Evolutionary conservation across 768 basidiomycete species (phyloP), one percentile per base, ranked within the genome.

Genomic region (Hemileccinum impolitum): DNA sequence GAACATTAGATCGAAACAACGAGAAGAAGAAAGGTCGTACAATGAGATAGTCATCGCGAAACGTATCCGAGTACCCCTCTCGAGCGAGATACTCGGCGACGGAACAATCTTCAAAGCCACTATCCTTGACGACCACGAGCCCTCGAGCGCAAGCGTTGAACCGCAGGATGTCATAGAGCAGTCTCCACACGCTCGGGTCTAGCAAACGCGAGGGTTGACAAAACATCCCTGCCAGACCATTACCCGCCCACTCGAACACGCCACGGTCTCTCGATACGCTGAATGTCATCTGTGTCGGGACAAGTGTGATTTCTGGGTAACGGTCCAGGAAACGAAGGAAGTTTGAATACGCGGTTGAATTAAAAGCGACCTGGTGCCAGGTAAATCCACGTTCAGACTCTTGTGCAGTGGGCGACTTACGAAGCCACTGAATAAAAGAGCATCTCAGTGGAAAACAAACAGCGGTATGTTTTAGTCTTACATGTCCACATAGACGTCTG

Each of bases 281-380:
- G 66, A 90, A 90, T 0, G 87, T 84, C 87, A 90, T 90, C 47
- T 82, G 79, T 0, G 86, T 87, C 3, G 76, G 73, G 36, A 80
- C 56, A 26, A 82, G 74, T 4, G 67, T 68, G 35, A 88, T 75
- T 13, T 65, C 58, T 6, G 74, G 68, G 40, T 77, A 71, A 25
- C 72, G 62, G 14, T 70, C 65, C 30, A 90, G 73, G 62, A 90
- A 91, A 36, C 79, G 76, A 42, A 87, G 74, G 61, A 90, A 87
- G 64, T 90, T 89, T 18, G 87, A 89, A 59, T 89, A 90, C 0
- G 87, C 87, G 32, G 71, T 72, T 0, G 86, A 83, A 61, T 90
- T 89, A 65, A 85, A 80, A 7, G 89, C 87, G 55, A 89, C 86
- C 84, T 87, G 57, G 3, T 23, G 17, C 4, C 26, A 31, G 21